Percentiles rank a stretch among this genome's conserved stretches.
Conservation (phyloP, 305 asterid species). For the Rubia occidens region DNA sequence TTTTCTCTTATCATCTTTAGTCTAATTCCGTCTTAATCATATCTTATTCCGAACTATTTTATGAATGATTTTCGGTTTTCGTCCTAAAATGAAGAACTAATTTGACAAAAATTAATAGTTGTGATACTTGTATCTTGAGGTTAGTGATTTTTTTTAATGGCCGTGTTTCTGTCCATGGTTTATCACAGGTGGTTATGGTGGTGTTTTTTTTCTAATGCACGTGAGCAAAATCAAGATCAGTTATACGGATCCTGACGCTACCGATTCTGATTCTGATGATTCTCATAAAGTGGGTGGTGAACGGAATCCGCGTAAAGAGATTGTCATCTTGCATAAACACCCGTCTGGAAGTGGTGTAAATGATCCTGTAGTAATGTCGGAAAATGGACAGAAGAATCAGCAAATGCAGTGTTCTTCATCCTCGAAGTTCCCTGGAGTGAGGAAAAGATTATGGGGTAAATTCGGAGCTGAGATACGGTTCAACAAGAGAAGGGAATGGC, state of each 20-base stretch:
- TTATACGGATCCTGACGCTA: slow-evolving; percentile 33
- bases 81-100: no score
- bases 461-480: slow-evolving; percentile 30
- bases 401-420: slow-evolving; percentile 11
- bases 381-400: slow-evolving; percentile 9
- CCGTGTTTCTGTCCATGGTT: no score
- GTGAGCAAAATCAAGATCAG: slow-evolving; percentile 18
- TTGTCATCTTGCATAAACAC: slow-evolving; percentile 8
- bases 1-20: no score
- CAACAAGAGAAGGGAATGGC: slow-evolving; percentile 23
- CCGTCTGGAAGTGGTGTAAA: background rate
- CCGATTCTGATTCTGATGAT: slow-evolving; percentile 23
- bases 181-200: no score
- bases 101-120: no score
- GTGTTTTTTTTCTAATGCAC: no score
- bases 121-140: no score
- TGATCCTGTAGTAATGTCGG: background rate
- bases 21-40: no score
- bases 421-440: slow-evolving; percentile 20
- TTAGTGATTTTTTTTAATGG: no score
- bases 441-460: slow-evolving; percentile 33
- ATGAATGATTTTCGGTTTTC: no score
- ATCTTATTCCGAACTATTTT: no score
- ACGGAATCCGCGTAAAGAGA: slow-evolving; percentile 6
- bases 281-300: background rate